Base-by-base conservation (phyloP, 306 rosid species). In the Inga oerstediana region DNA sequence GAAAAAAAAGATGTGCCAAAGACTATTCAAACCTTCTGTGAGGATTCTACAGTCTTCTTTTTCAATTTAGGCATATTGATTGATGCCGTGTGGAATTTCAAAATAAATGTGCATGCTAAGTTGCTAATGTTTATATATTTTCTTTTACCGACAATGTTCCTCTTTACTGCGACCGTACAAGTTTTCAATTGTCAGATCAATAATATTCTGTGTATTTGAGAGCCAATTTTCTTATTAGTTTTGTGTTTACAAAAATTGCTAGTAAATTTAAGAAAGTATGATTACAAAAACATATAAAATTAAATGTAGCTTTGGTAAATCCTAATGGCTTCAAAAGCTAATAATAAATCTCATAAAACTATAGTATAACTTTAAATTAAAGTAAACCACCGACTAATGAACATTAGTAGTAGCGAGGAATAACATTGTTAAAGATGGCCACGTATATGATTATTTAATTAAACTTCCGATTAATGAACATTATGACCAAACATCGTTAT, bases 101-200 rank as follows among this genome's bases (percentile, higher is more conserved):
- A 62, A 62, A 48, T 80, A 62, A 52, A 73, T 80, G 71, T 72
- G 74, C 72, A 61, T 52, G 78, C 69, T 58, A 87, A 41, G 81
- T 34, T 61, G 78, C 73, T 67, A 87, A 22, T 81, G 30, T 27
- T 27, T 27, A 27, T 27, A 27, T 27, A 27, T 27, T 27, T 27
- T 27, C 30, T 27, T 27, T 27, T 1, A 27, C 30, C 30, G 30
- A 27, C 30, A 27, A 27, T 27, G 30, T 27, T 27, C 30, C 30
- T 27, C 30, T 27, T 27, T 19, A 74, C 39, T 62, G 27, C 82
- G 32, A 59, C 66, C 82, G 77, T 43, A 62, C 78, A 74, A 32
- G 69, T 46, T 80, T 44, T 22, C 3, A 22, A 65, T 39, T 39
- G 45, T 8, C 17, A 72, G 1, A 19, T 43, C n/a, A n/a, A 11